Conservation (phyloP, 2,329 filamentous ascomycete species). For the Myrmaecium sp. region DNA sequence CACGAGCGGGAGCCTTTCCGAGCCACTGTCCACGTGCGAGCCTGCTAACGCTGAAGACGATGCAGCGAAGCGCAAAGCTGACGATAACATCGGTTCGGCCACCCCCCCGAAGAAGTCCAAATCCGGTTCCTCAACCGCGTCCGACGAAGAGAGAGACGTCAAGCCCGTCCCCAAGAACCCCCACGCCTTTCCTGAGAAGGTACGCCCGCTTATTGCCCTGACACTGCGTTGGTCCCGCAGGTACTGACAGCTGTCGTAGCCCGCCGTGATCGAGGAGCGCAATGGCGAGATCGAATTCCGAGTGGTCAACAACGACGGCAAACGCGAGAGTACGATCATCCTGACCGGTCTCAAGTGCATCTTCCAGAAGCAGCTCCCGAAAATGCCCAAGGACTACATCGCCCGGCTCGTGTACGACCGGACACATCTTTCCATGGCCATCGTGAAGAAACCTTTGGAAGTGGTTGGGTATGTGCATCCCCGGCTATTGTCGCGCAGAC, state of each 20-base stretch:
- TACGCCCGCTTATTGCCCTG: slow-evolving; percentile 13
- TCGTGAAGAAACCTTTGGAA: slow-evolving; percentile 89
- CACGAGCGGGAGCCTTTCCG: slow-evolving; percentile 1
- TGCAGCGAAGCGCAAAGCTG: slow-evolving; percentile 54
- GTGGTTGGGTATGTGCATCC: slow-evolving; percentile 49
- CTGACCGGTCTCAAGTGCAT: slow-evolving; percentile 93
- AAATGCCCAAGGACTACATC: slow-evolving; percentile 99
- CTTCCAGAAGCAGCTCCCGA: slow-evolving; percentile 94
- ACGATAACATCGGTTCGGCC: slow-evolving; percentile 42
- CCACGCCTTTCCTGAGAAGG: slow-evolving; percentile 83
- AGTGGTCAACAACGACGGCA: slow-evolving; percentile 92
- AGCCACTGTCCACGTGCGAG: slow-evolving; percentile 3
- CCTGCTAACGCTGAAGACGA: slow-evolving; percentile 5
- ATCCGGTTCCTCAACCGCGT: slow-evolving; percentile 13
- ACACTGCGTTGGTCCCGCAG: too few relatives aligned
- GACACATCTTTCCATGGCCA: slow-evolving; percentile 89
- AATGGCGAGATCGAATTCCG: slow-evolving; percentile 91
- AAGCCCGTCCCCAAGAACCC: slow-evolving; percentile 38
- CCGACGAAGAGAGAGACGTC: slow-evolving; percentile 18
- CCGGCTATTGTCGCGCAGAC: neutral
- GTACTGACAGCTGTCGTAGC: slow-evolving; percentile 30
- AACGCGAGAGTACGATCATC: slow-evolving; percentile 78
- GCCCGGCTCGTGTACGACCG: slow-evolving; percentile 93
- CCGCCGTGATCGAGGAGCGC: slow-evolving; percentile 83
- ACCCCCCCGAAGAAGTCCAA: slow-evolving; percentile 27